These are phyloP conservation scores for Vigna mungo DNA, from an alignment of 306 rosid species.

Conservation along the genomic window DNA sequence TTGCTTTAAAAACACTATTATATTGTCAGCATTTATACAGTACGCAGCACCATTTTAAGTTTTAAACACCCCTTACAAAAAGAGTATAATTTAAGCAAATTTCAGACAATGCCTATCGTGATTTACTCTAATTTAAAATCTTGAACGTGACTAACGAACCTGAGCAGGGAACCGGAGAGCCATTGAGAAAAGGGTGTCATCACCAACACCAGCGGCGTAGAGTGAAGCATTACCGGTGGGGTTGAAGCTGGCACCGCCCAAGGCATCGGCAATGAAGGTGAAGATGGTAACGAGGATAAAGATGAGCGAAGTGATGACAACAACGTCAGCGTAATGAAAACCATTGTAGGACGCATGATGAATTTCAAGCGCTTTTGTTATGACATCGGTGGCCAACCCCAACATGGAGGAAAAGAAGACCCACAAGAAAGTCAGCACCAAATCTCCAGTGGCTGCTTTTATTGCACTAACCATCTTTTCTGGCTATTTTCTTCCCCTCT, in stretches of 20 bases:
- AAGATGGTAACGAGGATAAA: constrained; percentile 62
- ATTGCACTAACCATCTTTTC: constrained; percentile 57
- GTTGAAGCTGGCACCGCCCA: constrained; percentile 94
- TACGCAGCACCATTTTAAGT: too few relatives aligned
- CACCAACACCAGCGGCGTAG: constrained; percentile 79
- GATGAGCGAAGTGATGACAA: constrained; percentile 61
- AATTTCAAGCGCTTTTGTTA: constrained; percentile 49
- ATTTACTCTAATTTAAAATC: neutral
- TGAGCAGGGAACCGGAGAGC: constrained; percentile 95
- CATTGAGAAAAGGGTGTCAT: constrained; percentile 82
- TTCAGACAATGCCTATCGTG: too few relatives aligned
- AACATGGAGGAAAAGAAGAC: constrained; percentile 63
- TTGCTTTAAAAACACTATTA: too few relatives aligned
- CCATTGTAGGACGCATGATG: constrained; percentile 42
- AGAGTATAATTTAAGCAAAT: too few relatives aligned
- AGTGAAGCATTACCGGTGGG: constrained; percentile 83
- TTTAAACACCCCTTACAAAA: too few relatives aligned
- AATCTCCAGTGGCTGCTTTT: constrained; percentile 74
- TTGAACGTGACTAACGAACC: constrained; percentile 41
- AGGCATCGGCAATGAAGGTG: constrained; percentile 60
- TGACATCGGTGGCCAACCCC: constrained; percentile 55
- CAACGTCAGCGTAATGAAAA: constrained; percentile 46
- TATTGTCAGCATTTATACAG: too few relatives aligned
- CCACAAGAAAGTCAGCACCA: constrained; percentile 70
- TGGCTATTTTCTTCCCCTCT: neutral